Conservation (phyloP, 1,139 yeast genomes). For the Blastobotrys serpentis region DNA sequence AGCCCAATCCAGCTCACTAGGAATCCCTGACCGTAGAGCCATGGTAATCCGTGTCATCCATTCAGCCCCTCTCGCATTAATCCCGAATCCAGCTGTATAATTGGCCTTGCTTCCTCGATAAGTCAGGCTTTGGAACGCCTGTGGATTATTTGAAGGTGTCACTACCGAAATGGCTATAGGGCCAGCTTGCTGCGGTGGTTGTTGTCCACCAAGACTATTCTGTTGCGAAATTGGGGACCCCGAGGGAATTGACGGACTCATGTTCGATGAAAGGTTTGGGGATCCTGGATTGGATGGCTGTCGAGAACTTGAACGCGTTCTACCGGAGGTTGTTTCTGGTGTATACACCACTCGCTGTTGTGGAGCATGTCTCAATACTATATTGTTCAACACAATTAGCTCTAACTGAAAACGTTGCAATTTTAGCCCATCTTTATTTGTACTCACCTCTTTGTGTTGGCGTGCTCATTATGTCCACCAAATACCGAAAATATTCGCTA, state of each 20-base stretch:
- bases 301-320: conserved; percentile 18
- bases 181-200: conserved; percentile 16
- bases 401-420: no score
- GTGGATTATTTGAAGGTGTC: conserved; percentile 39
- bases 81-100: conserved; percentile 27
- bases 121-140: conserved; percentile 33
- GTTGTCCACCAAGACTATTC: conserved; percentile 9
- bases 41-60: conserved; percentile 55
- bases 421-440: no score
- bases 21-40: conserved; percentile 61
- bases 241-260: conserved; percentile 11
- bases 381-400: background rate
- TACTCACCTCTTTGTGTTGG: conserved; percentile 7
- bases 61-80: conserved; percentile 35
- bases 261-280: conserved; percentile 6
- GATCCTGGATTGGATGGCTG: conserved; percentile 15
- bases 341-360: conserved; percentile 20
- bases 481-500: no score
- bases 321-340: conserved; percentile 18
- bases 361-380: conserved; percentile 21
- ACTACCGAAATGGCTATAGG: conserved; percentile 36
- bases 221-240: conserved; percentile 10
- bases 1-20: conserved; percentile 66
- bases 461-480: background rate
- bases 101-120: conserved; percentile 22